Percentiles rank a stretch among this genome's conserved stretches.
Conservation (phyloP, 2,329 filamentous ascomycete species). For the Arachnopeziza araneosa region DNA sequence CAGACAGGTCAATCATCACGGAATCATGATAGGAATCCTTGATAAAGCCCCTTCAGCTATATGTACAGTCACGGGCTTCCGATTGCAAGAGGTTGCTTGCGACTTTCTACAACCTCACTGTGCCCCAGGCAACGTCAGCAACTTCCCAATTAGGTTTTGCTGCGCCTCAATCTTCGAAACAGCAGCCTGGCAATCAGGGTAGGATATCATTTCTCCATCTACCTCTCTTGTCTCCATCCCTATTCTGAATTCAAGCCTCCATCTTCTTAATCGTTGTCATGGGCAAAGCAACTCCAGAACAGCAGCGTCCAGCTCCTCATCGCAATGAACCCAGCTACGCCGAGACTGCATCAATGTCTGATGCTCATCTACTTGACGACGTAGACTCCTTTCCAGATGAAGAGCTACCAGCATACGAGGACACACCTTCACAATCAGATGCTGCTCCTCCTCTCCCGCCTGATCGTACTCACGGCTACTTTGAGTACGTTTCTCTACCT, state of each 20-base stretch:
- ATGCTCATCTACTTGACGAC: slow-evolving; percentile 15
- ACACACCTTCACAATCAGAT: slow-evolving; percentile 5
- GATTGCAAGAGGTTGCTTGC: too few species aligned
- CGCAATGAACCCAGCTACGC: slow-evolving; percentile 14
- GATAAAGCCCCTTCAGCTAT: too few species aligned
- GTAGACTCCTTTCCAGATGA: slow-evolving; percentile 14
- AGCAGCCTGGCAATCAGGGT: not conserved
- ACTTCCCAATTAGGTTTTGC: not conserved
- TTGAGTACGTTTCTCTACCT: not conserved
- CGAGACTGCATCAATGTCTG: slow-evolving; percentile 16
- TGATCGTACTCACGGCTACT: not conserved
- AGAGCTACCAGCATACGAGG: slow-evolving; percentile 17
- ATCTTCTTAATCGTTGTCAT: not conserved
- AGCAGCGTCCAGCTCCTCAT: slow-evolving; percentile 2
- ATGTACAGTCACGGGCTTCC: too few species aligned
- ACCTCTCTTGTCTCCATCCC: not conserved
- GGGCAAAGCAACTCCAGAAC: slow-evolving; percentile 1
- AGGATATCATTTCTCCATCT: not conserved
- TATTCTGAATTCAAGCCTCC: not conserved
- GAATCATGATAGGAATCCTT: too few species aligned
- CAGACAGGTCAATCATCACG: too few species aligned
- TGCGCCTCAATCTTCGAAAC: not conserved
- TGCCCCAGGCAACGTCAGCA: too few species aligned
- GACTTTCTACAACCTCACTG: too few species aligned
- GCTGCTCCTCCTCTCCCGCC: not conserved